Conservation (phyloP, 306 rosid species). For the Crotalaria pallida region DNA sequence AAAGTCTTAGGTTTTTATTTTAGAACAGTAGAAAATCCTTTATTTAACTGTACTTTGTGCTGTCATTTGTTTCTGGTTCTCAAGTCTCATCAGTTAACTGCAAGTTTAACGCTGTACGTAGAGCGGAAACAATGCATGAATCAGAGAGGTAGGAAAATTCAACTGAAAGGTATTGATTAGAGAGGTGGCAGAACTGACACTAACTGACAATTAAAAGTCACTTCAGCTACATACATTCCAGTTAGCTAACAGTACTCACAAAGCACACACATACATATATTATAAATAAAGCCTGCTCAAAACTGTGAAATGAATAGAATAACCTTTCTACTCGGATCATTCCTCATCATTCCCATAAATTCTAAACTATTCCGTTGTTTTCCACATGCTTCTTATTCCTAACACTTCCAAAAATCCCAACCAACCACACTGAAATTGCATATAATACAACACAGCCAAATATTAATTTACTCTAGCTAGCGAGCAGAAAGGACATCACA, state of each 20-base stretch:
- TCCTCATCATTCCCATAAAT: slow-evolving; percentile 18
- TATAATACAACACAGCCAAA: not conserved
- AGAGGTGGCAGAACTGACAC: slow-evolving; percentile 26
- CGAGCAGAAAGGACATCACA: slow-evolving; percentile 28
- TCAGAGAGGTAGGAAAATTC: slow-evolving; percentile 2
- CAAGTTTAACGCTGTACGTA: slow-evolving; percentile 4
- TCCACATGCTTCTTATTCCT: slow-evolving; percentile 18
- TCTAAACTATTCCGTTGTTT: slow-evolving; percentile 16
- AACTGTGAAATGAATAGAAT: not conserved
- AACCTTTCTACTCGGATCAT: slow-evolving; percentile 19
- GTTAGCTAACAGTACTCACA: slow-evolving; percentile 28
- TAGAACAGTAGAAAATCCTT: too few relatives aligned
- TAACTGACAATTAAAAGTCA: slow-evolving; percentile 47
- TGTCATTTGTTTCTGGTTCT: not conserved
- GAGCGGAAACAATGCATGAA: slow-evolving; percentile 17
- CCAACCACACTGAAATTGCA: slow-evolving; percentile 30
- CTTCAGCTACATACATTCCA: slow-evolving; percentile 48
- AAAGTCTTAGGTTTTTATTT: too few relatives aligned
- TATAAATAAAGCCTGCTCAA: not conserved
- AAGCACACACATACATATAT: not conserved
- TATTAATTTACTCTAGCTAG: slow-evolving; percentile 23
- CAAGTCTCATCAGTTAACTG: slow-evolving; percentile 9
- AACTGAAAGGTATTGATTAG: slow-evolving; percentile 21
- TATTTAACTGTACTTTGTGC: too few relatives aligned
- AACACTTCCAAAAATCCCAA: slow-evolving; percentile 21